Conservation (phyloP, 148 eudicot genomes). For the Pouteria glomerata region DNA sequence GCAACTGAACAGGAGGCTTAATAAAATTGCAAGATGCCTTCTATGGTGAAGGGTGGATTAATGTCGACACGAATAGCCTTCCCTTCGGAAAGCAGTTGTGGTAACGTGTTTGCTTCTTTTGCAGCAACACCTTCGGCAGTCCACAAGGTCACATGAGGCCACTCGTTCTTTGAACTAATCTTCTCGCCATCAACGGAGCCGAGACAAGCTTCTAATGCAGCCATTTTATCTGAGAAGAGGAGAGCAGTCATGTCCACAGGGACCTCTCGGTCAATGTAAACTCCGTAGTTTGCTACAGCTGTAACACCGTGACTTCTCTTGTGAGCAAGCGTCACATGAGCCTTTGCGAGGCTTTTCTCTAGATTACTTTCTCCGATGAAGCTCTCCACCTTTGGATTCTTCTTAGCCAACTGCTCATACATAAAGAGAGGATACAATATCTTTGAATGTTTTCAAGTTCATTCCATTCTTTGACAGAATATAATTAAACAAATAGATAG, state of each 20-base stretch:
- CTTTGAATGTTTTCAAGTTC: background rate
- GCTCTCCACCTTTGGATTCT: conserved; percentile 42
- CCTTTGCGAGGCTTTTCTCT: conserved; percentile 41
- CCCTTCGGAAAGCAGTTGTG: conserved; percentile 50
- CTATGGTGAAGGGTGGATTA: conserved; percentile 52
- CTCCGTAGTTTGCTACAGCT: conserved; percentile 74
- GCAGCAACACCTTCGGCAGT: conserved; percentile 62
- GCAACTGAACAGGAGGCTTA: conserved; percentile 14
- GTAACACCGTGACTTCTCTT: conserved; percentile 87
- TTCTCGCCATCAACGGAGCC: conserved; percentile 74
- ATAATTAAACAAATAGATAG: background rate
- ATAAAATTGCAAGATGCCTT: conserved; percentile 57
- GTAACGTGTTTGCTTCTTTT: conserved; percentile 71
- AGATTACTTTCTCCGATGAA: conserved; percentile 45
- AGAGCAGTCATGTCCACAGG: conserved; percentile 60
- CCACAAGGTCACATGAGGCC: conserved; percentile 95
- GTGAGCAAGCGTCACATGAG: conserved; percentile 91
- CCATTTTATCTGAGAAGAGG: conserved; percentile 61
- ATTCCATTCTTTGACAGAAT: background rate
- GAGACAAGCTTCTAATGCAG: conserved; percentile 71
- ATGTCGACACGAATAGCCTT: conserved; percentile 68
- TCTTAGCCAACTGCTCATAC: conserved; percentile 40
- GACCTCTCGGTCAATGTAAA: conserved; percentile 46
- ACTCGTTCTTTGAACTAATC: conserved; percentile 54
- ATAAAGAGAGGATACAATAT: background rate